These are phyloP conservation scores for Saitozyma sp. DNA, from an alignment of 768 basidiomycete species.

Conservation along the genomic window DNA sequence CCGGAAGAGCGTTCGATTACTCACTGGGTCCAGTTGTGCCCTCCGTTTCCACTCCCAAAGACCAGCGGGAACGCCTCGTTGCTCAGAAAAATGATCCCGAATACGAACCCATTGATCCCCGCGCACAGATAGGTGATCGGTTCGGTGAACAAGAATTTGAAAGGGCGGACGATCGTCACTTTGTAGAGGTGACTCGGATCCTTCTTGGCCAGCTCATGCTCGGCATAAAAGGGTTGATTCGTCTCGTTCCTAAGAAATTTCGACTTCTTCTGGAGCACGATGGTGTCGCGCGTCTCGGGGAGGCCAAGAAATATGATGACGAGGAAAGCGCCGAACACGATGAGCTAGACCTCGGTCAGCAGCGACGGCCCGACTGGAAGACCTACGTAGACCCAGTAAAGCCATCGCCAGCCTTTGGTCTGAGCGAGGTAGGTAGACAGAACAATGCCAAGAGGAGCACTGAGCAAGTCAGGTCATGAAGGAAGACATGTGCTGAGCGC, in stretches of 20 bases:
- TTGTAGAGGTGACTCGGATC: slow-evolving; percentile 36
- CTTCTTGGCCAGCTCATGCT: slow-evolving; percentile 40
- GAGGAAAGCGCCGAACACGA: slow-evolving; percentile 34
- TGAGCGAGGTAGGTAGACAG: slow-evolving; percentile 29
- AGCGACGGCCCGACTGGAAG: not conserved
- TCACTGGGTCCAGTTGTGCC: slow-evolving; percentile 39
- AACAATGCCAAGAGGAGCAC: slow-evolving; percentile 35
- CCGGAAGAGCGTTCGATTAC: not conserved
- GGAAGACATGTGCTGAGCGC: slow-evolving; percentile 2
- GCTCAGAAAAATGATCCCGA: slow-evolving; percentile 42
- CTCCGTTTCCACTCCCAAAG: slow-evolving; percentile 39
- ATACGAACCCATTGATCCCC: slow-evolving; percentile 41
- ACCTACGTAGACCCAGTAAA: slow-evolving; percentile 39
- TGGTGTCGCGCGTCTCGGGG: slow-evolving; percentile 41
- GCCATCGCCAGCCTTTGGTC: slow-evolving; percentile 29
- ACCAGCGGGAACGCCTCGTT: slow-evolving; percentile 44
- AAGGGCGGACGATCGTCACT: slow-evolving; percentile 40
- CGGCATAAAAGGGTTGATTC: slow-evolving; percentile 28
- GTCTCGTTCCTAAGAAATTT: slow-evolving; percentile 27
- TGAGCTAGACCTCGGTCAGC: slow-evolving; percentile 14
- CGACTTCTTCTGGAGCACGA: slow-evolving; percentile 27
- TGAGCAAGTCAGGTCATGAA: slow-evolving; percentile 15
- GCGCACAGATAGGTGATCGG: slow-evolving; percentile 44
- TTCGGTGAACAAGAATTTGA: slow-evolving; percentile 42
- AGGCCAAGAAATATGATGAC: slow-evolving; percentile 29